These are phyloP conservation scores for Scheffersomyces stipitis DNA, from an alignment of 805 yeast species.

Conservation along the genomic window DNA sequence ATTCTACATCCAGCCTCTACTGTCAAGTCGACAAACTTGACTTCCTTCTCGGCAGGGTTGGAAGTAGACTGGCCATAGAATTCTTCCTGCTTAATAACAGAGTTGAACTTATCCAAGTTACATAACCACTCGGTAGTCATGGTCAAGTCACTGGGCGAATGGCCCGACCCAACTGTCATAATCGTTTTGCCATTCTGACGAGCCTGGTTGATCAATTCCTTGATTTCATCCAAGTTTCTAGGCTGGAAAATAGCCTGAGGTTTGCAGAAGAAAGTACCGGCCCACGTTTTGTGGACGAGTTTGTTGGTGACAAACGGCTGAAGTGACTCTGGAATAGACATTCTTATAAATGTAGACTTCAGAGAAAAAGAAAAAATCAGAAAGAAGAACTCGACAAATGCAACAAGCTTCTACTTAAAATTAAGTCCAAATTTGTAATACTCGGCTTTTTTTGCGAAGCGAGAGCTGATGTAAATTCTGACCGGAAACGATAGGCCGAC, in stretches of 20 bases:
- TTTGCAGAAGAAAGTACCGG: conserved; percentile 75
- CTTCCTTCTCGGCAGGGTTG: conserved; percentile 35
- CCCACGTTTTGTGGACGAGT: conserved; percentile 74
- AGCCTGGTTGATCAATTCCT: conserved; percentile 66
- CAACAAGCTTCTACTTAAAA: too few species aligned
- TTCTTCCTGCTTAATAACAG: conserved; percentile 48
- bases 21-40: conserved; percentile 79
- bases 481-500: too few species aligned
- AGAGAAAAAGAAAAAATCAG: too few species aligned
- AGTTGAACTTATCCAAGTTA: conserved; percentile 73
- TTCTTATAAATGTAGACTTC: too few species aligned
- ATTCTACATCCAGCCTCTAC: conserved; percentile 93
- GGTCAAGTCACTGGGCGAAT: conserved; percentile 89
- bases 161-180: conserved; percentile 89
- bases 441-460: too few species aligned
- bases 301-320: conserved; percentile 39
- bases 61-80: conserved; percentile 41
- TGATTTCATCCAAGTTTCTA: conserved; percentile 61
- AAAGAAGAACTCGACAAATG: too few species aligned
- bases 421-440: too few species aligned
- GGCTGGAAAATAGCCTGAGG: conserved; percentile 87
- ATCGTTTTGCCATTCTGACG: conserved; percentile 58
- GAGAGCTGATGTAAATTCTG: too few species aligned
- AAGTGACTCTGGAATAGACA: conserved; percentile 35
- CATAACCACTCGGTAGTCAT: conserved; percentile 87